Conservation (phyloP, 345 rosid species). For the Euphorbia tirucalli region DNA sequence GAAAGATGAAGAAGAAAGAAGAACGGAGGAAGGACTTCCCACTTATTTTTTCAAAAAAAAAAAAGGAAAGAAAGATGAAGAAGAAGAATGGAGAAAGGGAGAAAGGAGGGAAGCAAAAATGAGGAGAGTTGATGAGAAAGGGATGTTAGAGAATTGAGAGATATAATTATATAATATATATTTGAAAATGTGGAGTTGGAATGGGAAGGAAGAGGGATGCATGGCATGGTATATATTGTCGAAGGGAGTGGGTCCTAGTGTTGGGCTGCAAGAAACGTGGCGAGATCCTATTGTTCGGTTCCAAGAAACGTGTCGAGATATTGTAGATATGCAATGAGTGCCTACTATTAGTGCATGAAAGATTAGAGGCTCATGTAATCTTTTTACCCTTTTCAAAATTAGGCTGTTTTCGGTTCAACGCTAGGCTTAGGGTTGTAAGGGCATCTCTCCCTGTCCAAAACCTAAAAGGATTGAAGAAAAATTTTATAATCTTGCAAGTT, state of each 20-base stretch:
- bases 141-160: background rate
- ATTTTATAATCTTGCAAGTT: too few relatives aligned
- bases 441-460: too few relatives aligned
- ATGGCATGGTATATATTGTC: conserved; percentile 40
- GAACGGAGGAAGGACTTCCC: too few relatives aligned
- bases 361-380: conserved; percentile 1
- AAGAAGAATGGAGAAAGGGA: too few relatives aligned
- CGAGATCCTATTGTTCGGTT: too few relatives aligned
- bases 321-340: conserved; percentile 5
- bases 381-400: background rate
- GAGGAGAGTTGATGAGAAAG: too few relatives aligned
- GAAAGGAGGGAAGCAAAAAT: too few relatives aligned
- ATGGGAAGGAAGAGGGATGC: background rate
- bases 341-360: background rate
- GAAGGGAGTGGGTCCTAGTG: conserved; percentile 31
- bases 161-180: background rate
- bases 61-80: too few relatives aligned
- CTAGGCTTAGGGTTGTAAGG: too few relatives aligned
- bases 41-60: too few relatives aligned
- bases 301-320: conserved; percentile 36
- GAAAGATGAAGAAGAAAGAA: too few relatives aligned
- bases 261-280: conserved; percentile 1
- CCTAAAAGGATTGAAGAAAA: too few relatives aligned
- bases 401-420: background rate
- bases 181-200: background rate